phyloP scores from a whole-genome alignment of 352 stramenopile genomes.

The Phytopythium chamaehyphon region DNA sequence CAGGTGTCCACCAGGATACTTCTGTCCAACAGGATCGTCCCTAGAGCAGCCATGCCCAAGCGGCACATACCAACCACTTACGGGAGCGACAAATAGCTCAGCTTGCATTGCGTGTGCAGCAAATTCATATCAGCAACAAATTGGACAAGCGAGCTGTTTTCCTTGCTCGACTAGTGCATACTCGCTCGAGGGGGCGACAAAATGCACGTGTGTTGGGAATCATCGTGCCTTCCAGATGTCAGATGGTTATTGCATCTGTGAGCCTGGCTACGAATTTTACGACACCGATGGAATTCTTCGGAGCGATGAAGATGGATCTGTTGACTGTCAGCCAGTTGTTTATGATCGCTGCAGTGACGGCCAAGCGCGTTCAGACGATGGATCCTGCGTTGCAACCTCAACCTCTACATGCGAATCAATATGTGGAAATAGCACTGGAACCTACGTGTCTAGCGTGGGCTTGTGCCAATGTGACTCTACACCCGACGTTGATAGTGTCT shows the following conservation, averaged over 20 bases:
- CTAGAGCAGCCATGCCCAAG: constrained; percentile 62
- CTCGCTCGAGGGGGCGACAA: constrained; percentile 38
- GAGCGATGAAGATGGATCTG: constrained; percentile 78
- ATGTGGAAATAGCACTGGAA: constrained; percentile 68
- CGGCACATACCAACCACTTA: constrained; percentile 71
- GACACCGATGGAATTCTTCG: constrained; percentile 79
- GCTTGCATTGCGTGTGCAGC: constrained; percentile 61
- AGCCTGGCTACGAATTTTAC: constrained; percentile 90
- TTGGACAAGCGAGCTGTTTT: constrained; percentile 68
- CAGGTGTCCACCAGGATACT: constrained; percentile 71
- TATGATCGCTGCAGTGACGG: constrained; percentile 75
- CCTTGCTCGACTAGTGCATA: constrained; percentile 86
- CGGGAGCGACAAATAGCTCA: constrained; percentile 32
- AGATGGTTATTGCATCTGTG: constrained; percentile 89
- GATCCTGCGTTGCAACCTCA: constrained; percentile 50
- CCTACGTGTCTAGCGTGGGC: constrained; percentile 70
- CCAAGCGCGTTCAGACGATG: constrained; percentile 74
- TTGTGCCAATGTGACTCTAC: constrained; percentile 86
- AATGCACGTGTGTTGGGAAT: constrained; percentile 81
- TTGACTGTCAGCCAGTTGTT: constrained; percentile 91
- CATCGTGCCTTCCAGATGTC: constrained; percentile 90
- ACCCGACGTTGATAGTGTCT: constrained; percentile 70
- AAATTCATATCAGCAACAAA: constrained; percentile 76
- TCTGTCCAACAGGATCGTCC: constrained; percentile 60
- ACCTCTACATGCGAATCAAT: constrained; percentile 44